Conservation (phyloP, 2,329 filamentous ascomycete genomes). For the Cordyceps fumosorosea region DNA sequence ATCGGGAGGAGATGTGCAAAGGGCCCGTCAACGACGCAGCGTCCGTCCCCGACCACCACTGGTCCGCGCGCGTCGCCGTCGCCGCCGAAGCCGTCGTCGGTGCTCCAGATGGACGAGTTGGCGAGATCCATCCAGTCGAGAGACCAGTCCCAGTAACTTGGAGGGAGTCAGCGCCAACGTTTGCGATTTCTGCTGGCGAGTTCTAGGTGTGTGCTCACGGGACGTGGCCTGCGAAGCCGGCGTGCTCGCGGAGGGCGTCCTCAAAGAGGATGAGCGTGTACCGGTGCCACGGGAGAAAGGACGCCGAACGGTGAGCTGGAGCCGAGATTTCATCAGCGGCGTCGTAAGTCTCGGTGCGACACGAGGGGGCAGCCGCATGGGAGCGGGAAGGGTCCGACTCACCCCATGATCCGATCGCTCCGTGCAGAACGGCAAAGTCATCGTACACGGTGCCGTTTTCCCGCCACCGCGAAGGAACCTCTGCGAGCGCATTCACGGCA, state of each 20-base stretch:
- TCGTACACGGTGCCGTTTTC: slow-evolving; percentile 6
- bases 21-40: slow-evolving; percentile 15
- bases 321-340: neutral
- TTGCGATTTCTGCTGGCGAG: no score
- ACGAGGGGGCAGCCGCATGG: neutral
- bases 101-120: slow-evolving; percentile 16
- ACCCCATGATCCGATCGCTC: slow-evolving; percentile 12
- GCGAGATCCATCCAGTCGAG: slow-evolving; percentile 17
- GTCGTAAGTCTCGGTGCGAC: neutral
- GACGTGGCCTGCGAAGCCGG: neutral
- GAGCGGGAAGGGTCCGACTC: neutral
- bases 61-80: slow-evolving; percentile 12
- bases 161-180: neutral
- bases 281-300: slow-evolving; percentile 11
- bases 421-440: slow-evolving; percentile 10
- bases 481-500: neutral
- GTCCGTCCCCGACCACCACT: slow-evolving; percentile 10
- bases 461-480: neutral
- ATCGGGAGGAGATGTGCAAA: slow-evolving; percentile 15
- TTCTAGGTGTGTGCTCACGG: neutral
- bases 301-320: slow-evolving; percentile 11
- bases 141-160: slow-evolving; percentile 14
- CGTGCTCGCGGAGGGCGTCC: neutral
- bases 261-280: slow-evolving; percentile 1
- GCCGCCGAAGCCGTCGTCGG: slow-evolving; percentile 15